Percentiles rank a stretch among this genome's conserved stretches.
Conservation (phyloP, 164 flowering plant species). For the Tetracentron sinense region DNA sequence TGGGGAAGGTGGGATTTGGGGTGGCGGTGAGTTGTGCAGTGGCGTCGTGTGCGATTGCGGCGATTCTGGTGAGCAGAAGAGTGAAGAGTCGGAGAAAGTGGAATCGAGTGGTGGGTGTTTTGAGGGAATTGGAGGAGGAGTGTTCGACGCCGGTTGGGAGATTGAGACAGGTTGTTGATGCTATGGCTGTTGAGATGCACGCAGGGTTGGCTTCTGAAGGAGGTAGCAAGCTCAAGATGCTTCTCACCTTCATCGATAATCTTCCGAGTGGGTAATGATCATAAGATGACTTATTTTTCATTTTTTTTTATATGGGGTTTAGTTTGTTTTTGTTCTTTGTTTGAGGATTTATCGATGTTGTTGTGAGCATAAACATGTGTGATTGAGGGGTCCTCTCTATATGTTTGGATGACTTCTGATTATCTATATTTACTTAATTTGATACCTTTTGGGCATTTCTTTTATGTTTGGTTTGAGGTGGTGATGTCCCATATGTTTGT, state of each 20-base stretch:
- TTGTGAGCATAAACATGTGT: no score
- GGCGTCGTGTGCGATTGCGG: slow-evolving; percentile 71
- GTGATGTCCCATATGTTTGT: no score
- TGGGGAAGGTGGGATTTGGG: slow-evolving; percentile 71
- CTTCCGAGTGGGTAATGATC: slow-evolving; percentile 72
- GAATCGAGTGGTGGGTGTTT: slow-evolving; percentile 55
- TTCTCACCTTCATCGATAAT: slow-evolving; percentile 67
- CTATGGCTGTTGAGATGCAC: slow-evolving; percentile 98
- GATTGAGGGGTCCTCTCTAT: no score
- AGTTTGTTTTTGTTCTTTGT: no score
- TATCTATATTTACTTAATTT: no score
- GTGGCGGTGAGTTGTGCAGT: slow-evolving; percentile 62
- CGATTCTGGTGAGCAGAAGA: slow-evolving; percentile 57
- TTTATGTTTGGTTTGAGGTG: no score
- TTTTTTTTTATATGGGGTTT: slow-evolving; percentile 3
- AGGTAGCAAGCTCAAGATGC: slow-evolving; percentile 87
- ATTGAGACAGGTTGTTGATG: slow-evolving; percentile 73
- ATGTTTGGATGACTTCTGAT: no score
- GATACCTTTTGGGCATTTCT: no score
- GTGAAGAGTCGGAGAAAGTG: slow-evolving; percentile 65
- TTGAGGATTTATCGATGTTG: neutral
- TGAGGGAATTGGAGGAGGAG: slow-evolving; percentile 66
- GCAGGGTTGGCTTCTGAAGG: slow-evolving; percentile 98
- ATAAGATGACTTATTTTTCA: neutral
- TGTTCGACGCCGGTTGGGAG: slow-evolving; percentile 60